A percentile compares a stretch with the other conserved stretches of the same genome.
Evolutionary conservation across 2,329 filamentous ascomycete genomes (phyloP).

Genomic region (Cercospora sojina): DNA sequence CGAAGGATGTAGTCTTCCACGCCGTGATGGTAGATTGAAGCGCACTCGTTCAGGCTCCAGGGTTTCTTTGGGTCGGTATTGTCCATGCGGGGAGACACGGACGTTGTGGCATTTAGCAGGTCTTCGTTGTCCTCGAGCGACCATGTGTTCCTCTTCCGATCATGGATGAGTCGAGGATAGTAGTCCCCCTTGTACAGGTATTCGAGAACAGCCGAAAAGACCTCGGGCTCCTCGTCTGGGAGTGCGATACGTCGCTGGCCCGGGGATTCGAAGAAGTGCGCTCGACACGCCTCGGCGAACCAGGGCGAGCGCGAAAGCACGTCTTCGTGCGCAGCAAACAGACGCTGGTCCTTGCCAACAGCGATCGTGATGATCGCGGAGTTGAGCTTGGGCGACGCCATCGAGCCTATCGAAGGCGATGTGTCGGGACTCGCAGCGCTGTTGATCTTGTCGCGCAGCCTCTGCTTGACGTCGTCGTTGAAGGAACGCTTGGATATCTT

Average conservation of each 20-base stretch:
- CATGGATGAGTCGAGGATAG: conserved; percentile 82
- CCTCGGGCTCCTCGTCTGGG: conserved; percentile 79
- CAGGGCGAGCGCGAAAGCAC: conserved; percentile 82
- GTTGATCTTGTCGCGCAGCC: conserved; percentile 81
- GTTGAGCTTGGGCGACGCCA: conserved; percentile 52
- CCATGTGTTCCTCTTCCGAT: conserved; percentile 80
- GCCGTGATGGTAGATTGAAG: conserved; percentile 74
- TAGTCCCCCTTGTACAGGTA: conserved; percentile 98
- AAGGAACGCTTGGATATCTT: conserved; percentile 74
- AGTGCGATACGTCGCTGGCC: conserved; percentile 73
- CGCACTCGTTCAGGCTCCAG: conserved; percentile 60
- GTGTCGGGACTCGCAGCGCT: conserved; percentile 49
- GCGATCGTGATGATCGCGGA: conserved; percentile 82
- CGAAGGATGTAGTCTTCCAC: conserved; percentile 76
- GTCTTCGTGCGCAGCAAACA: conserved; percentile 95
- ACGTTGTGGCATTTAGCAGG: conserved; percentile 36
- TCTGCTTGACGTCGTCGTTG: conserved; percentile 78
- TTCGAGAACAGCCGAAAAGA: conserved; percentile 91
- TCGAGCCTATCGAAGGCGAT: conserved; percentile 38
- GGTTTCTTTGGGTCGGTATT: conserved; percentile 36
- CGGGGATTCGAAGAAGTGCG: conserved; percentile 66
- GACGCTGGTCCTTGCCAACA: conserved; percentile 77
- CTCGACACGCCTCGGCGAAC: conserved; percentile 62
- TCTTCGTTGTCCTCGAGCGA: conserved; percentile 70
- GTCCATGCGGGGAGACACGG: conserved; percentile 54